These are phyloP conservation scores for Oidiodendron maius DNA, from an alignment of 495 filamentous ascomycete genomes.

Conservation along the genomic window DNA sequence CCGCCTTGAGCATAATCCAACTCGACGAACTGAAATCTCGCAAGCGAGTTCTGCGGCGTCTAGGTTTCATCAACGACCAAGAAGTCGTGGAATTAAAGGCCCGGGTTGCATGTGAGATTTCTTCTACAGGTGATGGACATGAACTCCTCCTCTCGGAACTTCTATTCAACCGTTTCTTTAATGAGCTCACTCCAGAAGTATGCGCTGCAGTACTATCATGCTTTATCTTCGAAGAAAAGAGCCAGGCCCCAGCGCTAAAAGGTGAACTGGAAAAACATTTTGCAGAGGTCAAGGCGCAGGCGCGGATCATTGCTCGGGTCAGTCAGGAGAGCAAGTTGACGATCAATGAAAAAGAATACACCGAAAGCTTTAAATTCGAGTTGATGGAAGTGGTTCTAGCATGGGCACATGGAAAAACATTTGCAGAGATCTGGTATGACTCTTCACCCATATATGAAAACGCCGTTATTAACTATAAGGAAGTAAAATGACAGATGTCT, in stretches of 20 bases:
- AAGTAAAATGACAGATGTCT: conserved; percentile 97
- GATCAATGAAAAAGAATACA: conserved; percentile 88
- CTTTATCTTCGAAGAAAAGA: conserved; percentile 96
- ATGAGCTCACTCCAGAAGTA: conserved; percentile 83
- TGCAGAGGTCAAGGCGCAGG: conserved; percentile 77
- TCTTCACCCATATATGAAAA: neutral
- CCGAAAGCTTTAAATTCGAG: conserved; percentile 79
- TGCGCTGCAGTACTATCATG: conserved; percentile 79
- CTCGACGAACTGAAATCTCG: conserved; percentile 92
- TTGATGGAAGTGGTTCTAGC: conserved; percentile 94
- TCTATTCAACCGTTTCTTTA: conserved; percentile 96
- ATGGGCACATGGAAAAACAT: conserved; percentile 88
- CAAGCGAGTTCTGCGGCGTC: conserved; percentile 92
- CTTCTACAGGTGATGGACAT: conserved; percentile 63
- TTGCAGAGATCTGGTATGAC: conserved; percentile 90
- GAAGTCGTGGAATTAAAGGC: conserved; percentile 96
- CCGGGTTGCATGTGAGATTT: conserved; percentile 91
- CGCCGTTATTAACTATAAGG: conserved; percentile 18
- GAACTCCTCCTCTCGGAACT: conserved; percentile 89
- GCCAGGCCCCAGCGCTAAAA: conserved; percentile 61
- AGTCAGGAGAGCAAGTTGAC: conserved; percentile 87
- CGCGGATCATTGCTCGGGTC: conserved; percentile 81
- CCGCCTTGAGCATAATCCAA: conserved; percentile 80
- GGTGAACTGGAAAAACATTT: conserved; percentile 84
- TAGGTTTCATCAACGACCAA: conserved; percentile 89